A percentile compares a stretch with the other conserved stretches of the same genome.
These are phyloP conservation scores for Kwoniella heveanensis DNA, from an alignment of 768 basidiomycete genomes.

Conservation along the genomic window DNA sequence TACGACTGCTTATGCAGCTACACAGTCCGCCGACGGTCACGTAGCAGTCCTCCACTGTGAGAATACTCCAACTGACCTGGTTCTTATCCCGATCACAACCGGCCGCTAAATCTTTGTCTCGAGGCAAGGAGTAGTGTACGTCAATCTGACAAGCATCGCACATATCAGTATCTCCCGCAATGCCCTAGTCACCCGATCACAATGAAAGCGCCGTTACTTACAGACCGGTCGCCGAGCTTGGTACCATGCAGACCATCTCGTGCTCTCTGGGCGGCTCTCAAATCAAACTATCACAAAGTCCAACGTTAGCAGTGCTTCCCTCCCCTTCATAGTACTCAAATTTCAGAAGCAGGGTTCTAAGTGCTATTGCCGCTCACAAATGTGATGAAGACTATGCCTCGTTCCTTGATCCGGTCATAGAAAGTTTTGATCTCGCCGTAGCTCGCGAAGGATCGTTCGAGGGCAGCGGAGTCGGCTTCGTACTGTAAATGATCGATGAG, in stretches of 20 bases:
- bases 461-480: constrained; percentile 62
- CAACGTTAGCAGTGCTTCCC: too few relatives aligned
- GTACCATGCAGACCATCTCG: constrained; percentile 87
- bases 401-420: constrained; percentile 88
- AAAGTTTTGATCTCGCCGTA: constrained; percentile 96
- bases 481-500: too few relatives aligned
- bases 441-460: constrained; percentile 82
- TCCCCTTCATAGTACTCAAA: too few relatives aligned
- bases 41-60: too few relatives aligned
- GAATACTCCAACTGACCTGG: constrained; percentile 64
- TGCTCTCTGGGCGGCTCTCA: constrained; percentile 89
- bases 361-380: constrained; percentile 86
- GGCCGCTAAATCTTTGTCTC: constrained; percentile 73
- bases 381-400: constrained; percentile 99
- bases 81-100: constrained; percentile 73
- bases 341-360: too few relatives aligned
- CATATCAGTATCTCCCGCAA: too few relatives aligned
- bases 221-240: constrained; percentile 82
- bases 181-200: too few relatives aligned
- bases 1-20: too few relatives aligned
- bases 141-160: constrained; percentile 74
- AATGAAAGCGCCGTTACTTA: constrained; percentile 60
- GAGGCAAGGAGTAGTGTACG: constrained; percentile 94
- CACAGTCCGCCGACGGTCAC: too few relatives aligned
- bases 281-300: constrained; percentile 68